Evolutionary conservation across 73 alveolate genomes (phyloP).

Genomic region (Blepharisma stoltei): DNA sequence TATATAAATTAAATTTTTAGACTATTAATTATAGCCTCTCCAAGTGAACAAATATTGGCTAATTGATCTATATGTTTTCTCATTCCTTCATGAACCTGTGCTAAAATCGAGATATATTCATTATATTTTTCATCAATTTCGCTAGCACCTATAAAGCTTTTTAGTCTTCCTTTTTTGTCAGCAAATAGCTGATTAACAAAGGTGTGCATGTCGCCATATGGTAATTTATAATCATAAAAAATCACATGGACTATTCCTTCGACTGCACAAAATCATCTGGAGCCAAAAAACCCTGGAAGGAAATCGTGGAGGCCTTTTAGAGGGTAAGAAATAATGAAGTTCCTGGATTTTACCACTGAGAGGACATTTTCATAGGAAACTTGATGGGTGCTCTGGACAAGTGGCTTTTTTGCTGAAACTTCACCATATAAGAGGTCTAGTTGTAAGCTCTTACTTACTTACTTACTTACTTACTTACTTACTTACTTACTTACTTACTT

Average conservation of each 20-base stretch:
- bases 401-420: background rate
- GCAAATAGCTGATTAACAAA: background rate
- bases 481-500: too few relatives aligned
- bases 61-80: background rate
- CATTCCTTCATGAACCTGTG: constrained; percentile 2
- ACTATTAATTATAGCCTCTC: background rate
- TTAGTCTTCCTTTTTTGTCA: background rate
- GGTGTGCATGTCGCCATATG: background rate
- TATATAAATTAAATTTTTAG: too few relatives aligned
- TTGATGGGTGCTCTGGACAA: background rate
- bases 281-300: constrained; percentile 36
- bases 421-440: constrained; percentile 3
- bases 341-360: constrained; percentile 5
- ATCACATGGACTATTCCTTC: background rate
- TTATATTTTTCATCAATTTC: constrained; percentile 15
- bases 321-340: constrained; percentile 22
- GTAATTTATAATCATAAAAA: constrained; percentile 19
- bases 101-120: background rate
- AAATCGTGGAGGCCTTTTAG: constrained; percentile 41
- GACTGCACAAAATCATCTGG: constrained; percentile 37
- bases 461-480: too few relatives aligned
- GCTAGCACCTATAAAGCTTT: background rate
- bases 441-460: background rate
- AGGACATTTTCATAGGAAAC: constrained; percentile 19
- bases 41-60: background rate